Evolutionary conservation across 352 stramenopile genomes (phyloP).

Genomic region (Globisporangium viniferum): DNA sequence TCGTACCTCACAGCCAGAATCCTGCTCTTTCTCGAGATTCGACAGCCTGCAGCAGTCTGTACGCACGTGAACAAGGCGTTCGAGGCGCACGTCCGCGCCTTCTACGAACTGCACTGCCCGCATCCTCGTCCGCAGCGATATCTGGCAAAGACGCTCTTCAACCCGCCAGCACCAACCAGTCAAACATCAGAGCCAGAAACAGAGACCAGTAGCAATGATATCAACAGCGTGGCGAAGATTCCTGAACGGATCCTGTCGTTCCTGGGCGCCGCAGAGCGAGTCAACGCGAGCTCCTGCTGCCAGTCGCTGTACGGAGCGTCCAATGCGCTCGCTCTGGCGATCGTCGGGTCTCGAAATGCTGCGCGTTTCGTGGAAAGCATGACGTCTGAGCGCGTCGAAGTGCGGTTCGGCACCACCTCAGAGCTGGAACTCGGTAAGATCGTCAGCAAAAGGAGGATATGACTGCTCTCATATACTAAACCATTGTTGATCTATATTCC

Average conservation of each 20-base stretch:
- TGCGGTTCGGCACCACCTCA: constrained; percentile 25
- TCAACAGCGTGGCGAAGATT: constrained; percentile 1
- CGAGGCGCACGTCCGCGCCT: constrained; percentile 24
- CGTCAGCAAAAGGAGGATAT: too few relatives aligned
- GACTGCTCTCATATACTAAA: not conserved
- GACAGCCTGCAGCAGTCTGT: constrained; percentile 27
- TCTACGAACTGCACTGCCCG: constrained; percentile 37
- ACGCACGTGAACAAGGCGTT: constrained; percentile 36
- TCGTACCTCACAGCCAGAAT: constrained; percentile 28
- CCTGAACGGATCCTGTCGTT: constrained; percentile 25
- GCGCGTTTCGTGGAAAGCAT: constrained; percentile 24
- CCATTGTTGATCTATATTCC: not conserved
- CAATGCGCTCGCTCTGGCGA: constrained; percentile 28
- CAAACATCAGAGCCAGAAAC: not conserved
- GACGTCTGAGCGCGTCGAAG: constrained; percentile 20
- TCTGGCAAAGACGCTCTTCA: constrained; percentile 26
- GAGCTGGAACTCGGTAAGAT: constrained; percentile 20
- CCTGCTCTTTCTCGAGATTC: constrained; percentile 34
- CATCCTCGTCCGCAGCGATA: constrained; percentile 36
- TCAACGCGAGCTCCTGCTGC: constrained; percentile 28
- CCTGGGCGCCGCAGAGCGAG: constrained; percentile 26
- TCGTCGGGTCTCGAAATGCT: constrained; percentile 6
- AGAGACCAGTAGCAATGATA: not conserved
- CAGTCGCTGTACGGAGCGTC: constrained; percentile 25
- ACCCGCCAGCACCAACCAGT: not conserved